Base-by-base conservation (phyloP, 495 filamentous ascomycete genomes). In the Xylaria venustula region DNA sequence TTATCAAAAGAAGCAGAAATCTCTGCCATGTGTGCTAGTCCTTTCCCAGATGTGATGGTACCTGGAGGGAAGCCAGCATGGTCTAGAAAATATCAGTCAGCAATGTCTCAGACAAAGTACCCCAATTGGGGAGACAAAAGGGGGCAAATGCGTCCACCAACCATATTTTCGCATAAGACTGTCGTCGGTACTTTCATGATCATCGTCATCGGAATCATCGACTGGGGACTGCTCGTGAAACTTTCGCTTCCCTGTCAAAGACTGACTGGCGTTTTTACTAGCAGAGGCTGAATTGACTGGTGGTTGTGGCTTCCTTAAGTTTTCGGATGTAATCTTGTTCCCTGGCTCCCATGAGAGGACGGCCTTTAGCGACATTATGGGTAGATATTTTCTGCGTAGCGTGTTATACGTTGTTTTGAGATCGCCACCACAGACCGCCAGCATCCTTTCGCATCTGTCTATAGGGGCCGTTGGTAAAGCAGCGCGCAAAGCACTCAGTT, bases 41-140 rank as follows among this genome's bases (percentile, higher is more conserved):
- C 76, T 8, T 71, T 75, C 1, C 77, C 75, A 14, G 72, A 75
- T 15, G 74, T 60, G 40, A 83, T 78, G 7, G 81, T 81, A 11
- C 81, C 81, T 8, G 74, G 65, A 7, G 81, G 81, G 34, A 83
- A 75, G 0, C 81, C 81, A 46, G 79, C 71, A 15, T 75, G 66
- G 58, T 84, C 81, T 61, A 30, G 37, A 30, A 20, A 54, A 14
- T 11, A 8, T 32, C 15, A 32, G 58, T 61, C 15, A 61, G 58
- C 14, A 8, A 74, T 82, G 54, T 76, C 67, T 52, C 70, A 25
- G 73, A 44, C 7, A 41, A 20, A 14, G 22, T 15, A n/a, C 3
- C 12, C 12, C 50, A 5, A 14, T n/a, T 19, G 4, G 30, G 5
- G 32, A 25, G 37, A 30, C 2, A 36, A 20, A 41, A 3, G 42